Base-by-base conservation (phyloP, 2,329 filamentous ascomycete genomes). In the Colletotrichum phormii region DNA sequence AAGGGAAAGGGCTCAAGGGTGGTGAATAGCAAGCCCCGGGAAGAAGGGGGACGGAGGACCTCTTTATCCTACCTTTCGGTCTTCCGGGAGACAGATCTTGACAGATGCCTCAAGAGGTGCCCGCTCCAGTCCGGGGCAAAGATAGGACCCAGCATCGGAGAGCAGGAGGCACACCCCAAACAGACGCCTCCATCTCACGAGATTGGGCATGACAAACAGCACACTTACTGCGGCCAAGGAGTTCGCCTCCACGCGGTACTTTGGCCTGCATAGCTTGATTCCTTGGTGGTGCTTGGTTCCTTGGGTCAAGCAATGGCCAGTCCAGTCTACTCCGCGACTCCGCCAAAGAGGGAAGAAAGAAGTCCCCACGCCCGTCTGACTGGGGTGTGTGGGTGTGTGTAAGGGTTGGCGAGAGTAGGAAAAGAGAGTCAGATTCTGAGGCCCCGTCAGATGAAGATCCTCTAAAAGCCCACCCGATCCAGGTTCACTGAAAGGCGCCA, bases 1-100 rank as follows among this genome's bases (percentile, higher is more conserved):
- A 53, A 64, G 53, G 26, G 26, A 35, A 54, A 63, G 26, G 12
- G 8, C 24, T 26, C 22, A 42, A n/a, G 15, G n/a, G 24, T 42
- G 18, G 37, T 49, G 53, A 65, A n/a, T 24, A 42, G 3, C n/a
- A 35, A 31, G 29, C 5, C 13, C 24, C 37, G 13, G 13, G 37
- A 49, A 18, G 53, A 61, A 26, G 22, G 13, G 54, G 60, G 59
- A 46, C 13, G 15, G 7, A 15, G 8, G 53, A 18, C 8, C 66
- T 64, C 66, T 72, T 70, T 72, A 70, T 72, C 66, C 31, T 65
- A 42, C 22, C 15, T n/a, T 3, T 54, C 24, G 29, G 64, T 61
- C 60, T 24, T 54, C 31, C 6, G 37, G 49, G 29, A 15, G 24
- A 26, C 18, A 42, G 58, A 46, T 53, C 58, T 64, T 57, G 46